Conservation (phyloP, 2,329 filamentous ascomycete species). For the Penicillium sp. region DNA sequence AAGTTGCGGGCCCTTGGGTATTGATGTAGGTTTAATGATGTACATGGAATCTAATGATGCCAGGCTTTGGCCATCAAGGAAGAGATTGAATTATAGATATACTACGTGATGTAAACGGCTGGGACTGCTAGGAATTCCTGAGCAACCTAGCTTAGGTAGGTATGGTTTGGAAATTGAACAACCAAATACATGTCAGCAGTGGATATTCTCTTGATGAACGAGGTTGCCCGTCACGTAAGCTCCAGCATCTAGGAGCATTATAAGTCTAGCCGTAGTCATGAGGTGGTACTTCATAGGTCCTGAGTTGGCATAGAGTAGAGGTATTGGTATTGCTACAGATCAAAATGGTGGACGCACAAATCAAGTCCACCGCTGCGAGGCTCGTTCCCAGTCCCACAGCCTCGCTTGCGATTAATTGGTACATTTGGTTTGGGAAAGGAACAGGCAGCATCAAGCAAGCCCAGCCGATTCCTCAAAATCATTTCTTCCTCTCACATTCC, state of each 20-base stretch:
- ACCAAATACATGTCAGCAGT: too few species aligned
- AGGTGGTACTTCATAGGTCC: not conserved
- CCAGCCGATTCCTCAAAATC: not conserved
- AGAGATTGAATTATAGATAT: too few species aligned
- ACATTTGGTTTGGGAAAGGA: conserved; percentile 20
- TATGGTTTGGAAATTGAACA: too few species aligned
- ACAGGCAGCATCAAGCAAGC: conserved; percentile 7
- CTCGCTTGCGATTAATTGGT: conserved; percentile 30
- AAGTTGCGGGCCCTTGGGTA: not conserved
- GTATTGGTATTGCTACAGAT: conserved; percentile 33
- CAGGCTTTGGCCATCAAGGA: too few species aligned
- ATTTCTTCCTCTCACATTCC: conserved; percentile 11
- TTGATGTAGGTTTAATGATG: conserved; percentile 4
- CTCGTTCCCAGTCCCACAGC: conserved; percentile 32
- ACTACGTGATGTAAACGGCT: too few species aligned
- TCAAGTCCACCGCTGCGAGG: conserved; percentile 25
- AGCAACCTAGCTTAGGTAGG: too few species aligned
- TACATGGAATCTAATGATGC: conserved; percentile 8
- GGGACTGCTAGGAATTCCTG: too few species aligned
- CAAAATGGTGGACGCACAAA: conserved; percentile 14
- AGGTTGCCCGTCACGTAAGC: too few species aligned
- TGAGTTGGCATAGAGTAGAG: conserved; percentile 23
- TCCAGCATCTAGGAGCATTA: too few species aligned
- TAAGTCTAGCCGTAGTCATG: not conserved
- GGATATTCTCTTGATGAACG: too few species aligned